Base-by-base conservation (phyloP, 192 early-diverging fungal species). In the Rhizoclosmatium sp. region DNA sequence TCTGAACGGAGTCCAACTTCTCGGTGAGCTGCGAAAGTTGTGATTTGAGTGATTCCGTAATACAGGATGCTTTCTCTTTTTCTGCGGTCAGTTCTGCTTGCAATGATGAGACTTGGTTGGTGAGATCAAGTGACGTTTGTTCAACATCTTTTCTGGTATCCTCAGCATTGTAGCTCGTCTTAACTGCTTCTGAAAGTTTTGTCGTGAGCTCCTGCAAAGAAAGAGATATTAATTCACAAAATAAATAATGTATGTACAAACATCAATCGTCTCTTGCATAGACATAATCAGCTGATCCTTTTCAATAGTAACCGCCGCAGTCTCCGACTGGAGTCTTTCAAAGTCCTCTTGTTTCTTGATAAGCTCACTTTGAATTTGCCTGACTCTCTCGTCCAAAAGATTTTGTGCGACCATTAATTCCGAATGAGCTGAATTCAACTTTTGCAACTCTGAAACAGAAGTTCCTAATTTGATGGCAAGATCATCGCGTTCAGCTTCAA, bases 21-120 rank as follows among this genome's bases (percentile, higher is more conserved):
- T 46, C 39, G 16, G 48, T n/a, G 5, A 56, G 39, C 69, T 71
- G 47, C 9, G 51, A 56, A 16, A 71, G 48, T 39, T 71, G 16
- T 0, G 69, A 56, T 65, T 65, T 12, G 31, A 65, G 62, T 10
- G 62, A 65, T 65, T 56, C 54, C 54, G 10, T 9, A 56, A n/a
- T n/a, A 56, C 10, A 14, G 19, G 1, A 56, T 56, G 19, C 31
- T 31, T 31, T 0, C 31, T 31, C 31, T 31, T 31, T 31, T 31
- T 31, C 54, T 9, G 54, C 0, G 54, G 10, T 56, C 54, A 56
- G 19, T n/a, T 56, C 54, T 9, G 54, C 19, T 56, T 56, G 10
- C 54, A 56, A n/a, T 1, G 9, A 9, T 9, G 54, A 9, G 19
- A 56, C 10, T 56, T 56, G 9, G 10, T 14, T 56, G 10, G 9